Evolutionary conservation across 768 basidiomycete species (phyloP).

Genomic region (Candolleomyces eurysporus): DNA sequence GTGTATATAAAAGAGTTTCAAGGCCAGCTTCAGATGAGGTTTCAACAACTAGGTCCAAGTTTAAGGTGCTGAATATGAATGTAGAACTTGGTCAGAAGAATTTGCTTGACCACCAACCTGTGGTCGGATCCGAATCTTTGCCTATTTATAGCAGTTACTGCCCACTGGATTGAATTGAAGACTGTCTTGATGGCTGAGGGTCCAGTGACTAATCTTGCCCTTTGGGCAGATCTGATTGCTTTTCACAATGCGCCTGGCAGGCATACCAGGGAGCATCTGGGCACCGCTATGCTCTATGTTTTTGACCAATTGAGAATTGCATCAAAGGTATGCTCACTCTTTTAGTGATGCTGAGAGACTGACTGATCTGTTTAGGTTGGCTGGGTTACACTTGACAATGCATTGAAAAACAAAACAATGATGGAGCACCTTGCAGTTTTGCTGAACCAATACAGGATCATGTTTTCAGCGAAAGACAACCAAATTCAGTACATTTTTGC

Average conservation of each 20-base stretch:
- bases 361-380: slow-evolving; percentile 8
- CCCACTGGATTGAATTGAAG: slow-evolving; percentile 21
- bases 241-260: slow-evolving; percentile 28
- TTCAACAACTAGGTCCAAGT: not conserved
- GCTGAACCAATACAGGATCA: slow-evolving; percentile 2
- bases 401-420: slow-evolving; percentile 15
- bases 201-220: slow-evolving; percentile 16
- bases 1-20: slow-evolving; percentile 17
- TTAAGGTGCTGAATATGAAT: not conserved
- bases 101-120: slow-evolving; percentile 33
- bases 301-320: not conserved
- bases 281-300: slow-evolving; percentile 15
- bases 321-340: not conserved
- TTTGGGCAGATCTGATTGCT: slow-evolving; percentile 23
- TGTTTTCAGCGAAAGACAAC: slow-evolving; percentile 7
- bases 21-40: slow-evolving; percentile 22
- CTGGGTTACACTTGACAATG: slow-evolving; percentile 20
- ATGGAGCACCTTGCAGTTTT: slow-evolving; percentile 6
- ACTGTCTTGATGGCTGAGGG: slow-evolving; percentile 8
- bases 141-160: slow-evolving; percentile 30
- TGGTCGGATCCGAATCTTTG: slow-evolving; percentile 29
- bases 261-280: slow-evolving; percentile 29
- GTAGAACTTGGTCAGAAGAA: slow-evolving; percentile 24
- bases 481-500: slow-evolving; percentile 14
- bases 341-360: not conserved